Evolutionary conservation across 2,329 filamentous ascomycete species (phyloP).

Genomic region (Colletotrichum shisoi): DNA sequence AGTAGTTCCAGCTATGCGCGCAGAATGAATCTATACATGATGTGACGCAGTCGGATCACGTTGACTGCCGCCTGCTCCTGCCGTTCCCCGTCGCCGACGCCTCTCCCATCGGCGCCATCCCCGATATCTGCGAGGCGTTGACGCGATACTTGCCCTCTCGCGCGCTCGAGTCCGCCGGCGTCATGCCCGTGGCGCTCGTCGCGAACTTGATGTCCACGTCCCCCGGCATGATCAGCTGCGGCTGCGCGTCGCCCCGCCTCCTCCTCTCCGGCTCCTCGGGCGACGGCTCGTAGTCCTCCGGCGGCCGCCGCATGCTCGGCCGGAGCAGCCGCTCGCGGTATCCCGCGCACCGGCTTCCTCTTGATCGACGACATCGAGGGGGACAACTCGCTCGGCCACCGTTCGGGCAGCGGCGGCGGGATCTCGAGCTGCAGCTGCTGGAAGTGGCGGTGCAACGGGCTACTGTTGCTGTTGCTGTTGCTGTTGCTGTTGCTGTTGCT

Average conservation of each 20-base stretch:
- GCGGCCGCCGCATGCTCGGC: slow-evolving; percentile 36
- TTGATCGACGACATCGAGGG: slow-evolving; percentile 12
- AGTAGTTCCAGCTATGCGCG: neutral
- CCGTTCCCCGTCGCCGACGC: neutral
- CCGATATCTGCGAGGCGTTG: neutral
- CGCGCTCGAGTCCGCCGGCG: slow-evolving; percentile 27
- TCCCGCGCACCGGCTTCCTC: slow-evolving; percentile 16
- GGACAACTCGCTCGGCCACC: neutral
- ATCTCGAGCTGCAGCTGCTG: neutral
- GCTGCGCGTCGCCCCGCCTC: slow-evolving; percentile 42
- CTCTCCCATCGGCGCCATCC: slow-evolving; percentile 2
- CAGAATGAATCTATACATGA: neutral
- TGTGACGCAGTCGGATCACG: neutral
- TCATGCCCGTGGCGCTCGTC: slow-evolving; percentile 34
- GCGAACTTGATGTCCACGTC: slow-evolving; percentile 38
- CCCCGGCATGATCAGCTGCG: slow-evolving; percentile 40
- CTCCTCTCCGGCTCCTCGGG: slow-evolving; percentile 41
- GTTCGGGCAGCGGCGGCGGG: slow-evolving; percentile 15
- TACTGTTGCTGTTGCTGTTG: neutral
- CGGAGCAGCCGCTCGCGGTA: slow-evolving; percentile 27
- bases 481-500: neutral
- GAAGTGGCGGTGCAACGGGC: neutral
- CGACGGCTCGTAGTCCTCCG: slow-evolving; percentile 41
- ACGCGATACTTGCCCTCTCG: slow-evolving; percentile 33
- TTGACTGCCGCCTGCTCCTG: neutral